These are phyloP conservation scores for Termitomyces sp. DNA, from an alignment of 1,284 basidiomycete species.

Conservation along the genomic window DNA sequence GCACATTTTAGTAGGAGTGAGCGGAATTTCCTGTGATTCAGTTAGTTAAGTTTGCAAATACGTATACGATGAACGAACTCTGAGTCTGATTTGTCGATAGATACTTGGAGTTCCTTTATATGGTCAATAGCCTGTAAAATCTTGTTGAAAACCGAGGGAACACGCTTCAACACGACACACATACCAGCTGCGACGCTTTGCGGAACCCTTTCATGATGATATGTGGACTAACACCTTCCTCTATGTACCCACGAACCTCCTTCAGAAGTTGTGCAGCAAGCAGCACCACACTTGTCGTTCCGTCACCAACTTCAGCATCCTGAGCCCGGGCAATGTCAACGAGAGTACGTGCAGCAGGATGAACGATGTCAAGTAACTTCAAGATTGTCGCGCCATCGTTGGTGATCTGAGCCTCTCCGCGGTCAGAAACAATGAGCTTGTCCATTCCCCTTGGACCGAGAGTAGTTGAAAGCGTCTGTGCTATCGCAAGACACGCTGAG, in stretches of 20 bases:
- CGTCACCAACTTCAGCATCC: conserved; percentile 98
- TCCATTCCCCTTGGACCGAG: conserved; percentile 99
- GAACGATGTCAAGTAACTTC: conserved; percentile 95
- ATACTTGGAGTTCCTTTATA: conserved; percentile 88
- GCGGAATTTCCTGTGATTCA: conserved; percentile 71
- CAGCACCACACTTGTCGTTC: conserved; percentile 94
- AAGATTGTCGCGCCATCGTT: conserved; percentile 99
- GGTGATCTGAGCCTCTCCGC: conserved; percentile 95
- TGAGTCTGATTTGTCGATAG: conserved; percentile 86
- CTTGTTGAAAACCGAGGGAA: conserved; percentile 13
- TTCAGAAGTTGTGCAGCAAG: conserved; percentile 94
- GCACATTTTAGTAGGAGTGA: conserved; percentile 95
- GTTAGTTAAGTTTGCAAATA: conserved; percentile 12
- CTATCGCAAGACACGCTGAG: conserved; percentile 87
- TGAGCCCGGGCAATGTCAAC: conserved; percentile 98
- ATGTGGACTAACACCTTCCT: conserved; percentile 97
- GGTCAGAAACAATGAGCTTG: conserved; percentile 89
- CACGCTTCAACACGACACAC: conserved; percentile 24
- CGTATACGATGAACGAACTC: conserved; percentile 51
- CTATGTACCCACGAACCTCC: conserved; percentile 88
- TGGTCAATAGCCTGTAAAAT: conserved; percentile 74
- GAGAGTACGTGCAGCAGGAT: conserved; percentile 93
- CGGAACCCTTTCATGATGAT: conserved; percentile 97
- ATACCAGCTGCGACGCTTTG: conserved; percentile 82
- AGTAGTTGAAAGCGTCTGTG: conserved; percentile 88